Conservation (phyloP, 768 basidiomycete genomes). For the Pleurotus cornucopiae region DNA sequence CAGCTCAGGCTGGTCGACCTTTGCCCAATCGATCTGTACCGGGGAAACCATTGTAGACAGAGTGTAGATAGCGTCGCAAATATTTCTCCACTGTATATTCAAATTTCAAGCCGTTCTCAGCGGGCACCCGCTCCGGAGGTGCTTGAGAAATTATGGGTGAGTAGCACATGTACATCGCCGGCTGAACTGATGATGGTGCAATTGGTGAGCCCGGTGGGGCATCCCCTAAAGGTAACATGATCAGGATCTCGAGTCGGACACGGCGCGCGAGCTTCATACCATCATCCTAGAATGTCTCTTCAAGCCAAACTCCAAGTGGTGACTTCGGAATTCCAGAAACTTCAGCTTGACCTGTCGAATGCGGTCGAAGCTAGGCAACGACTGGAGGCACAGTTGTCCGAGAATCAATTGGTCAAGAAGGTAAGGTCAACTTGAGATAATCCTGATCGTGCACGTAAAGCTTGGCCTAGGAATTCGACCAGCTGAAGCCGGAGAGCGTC, state of each 20-base stretch:
- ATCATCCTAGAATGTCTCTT: constrained; percentile 41
- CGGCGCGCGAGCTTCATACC: neutral
- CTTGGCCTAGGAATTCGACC: constrained; percentile 71
- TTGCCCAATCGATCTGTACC: constrained; percentile 44
- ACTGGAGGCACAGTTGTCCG: constrained; percentile 86
- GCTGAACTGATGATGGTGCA: too few relatives aligned
- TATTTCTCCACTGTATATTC: too few relatives aligned
- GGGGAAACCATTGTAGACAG: constrained; percentile 26
- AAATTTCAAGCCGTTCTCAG: constrained; percentile 1
- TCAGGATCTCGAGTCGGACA: neutral
- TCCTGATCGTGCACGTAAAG: too few relatives aligned
- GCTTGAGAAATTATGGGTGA: neutral
- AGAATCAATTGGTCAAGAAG: constrained; percentile 92
- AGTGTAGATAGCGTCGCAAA: neutral
- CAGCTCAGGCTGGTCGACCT: constrained; percentile 64
- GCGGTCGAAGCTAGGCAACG: constrained; percentile 79
- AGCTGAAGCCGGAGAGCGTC: constrained; percentile 67
- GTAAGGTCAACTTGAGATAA: constrained; percentile 29
- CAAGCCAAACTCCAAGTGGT: constrained; percentile 60
- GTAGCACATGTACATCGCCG: too few relatives aligned
- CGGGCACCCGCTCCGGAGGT: constrained; percentile 1
- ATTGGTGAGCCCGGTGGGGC: too few relatives aligned
- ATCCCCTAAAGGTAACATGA: too few relatives aligned
- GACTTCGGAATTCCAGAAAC: constrained; percentile 74
- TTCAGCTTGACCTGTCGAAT: constrained; percentile 69